A percentile compares a stretch with the other conserved stretches of the same genome.
Evolutionary conservation across 139 green algal genomes (phyloP).

Genomic region (Coelastrella sp.): DNA sequence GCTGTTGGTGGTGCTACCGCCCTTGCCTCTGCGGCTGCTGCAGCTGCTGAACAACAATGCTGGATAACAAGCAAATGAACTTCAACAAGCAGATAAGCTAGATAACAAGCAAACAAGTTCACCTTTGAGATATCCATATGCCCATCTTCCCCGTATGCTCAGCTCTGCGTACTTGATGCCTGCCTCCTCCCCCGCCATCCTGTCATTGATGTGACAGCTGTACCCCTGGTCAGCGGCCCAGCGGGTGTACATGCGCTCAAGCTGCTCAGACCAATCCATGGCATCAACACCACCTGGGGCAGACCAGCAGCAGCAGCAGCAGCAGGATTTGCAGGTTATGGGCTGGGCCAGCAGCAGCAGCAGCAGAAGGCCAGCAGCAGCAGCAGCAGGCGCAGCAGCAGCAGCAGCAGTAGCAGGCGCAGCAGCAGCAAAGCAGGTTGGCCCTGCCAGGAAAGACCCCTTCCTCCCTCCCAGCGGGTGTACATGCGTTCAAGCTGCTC

Average conservation of each 20-base stretch:
- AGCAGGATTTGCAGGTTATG: not conserved
- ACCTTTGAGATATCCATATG: slow-evolving; percentile 65
- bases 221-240: slow-evolving; percentile 79
- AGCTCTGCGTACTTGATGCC: slow-evolving; percentile 93
- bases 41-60: not conserved
- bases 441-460: too few relatives aligned
- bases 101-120: too few relatives aligned
- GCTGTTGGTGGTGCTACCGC: too few relatives aligned
- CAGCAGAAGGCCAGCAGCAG: too few relatives aligned
- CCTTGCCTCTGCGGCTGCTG: not conserved
- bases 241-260: slow-evolving; percentile 88
- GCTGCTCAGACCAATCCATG: slow-evolving; percentile 94
- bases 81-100: too few relatives aligned
- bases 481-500: slow-evolving; percentile 94
- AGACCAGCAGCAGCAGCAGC: not conserved
- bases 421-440: too few relatives aligned
- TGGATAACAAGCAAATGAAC: not conserved
- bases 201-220: slow-evolving; percentile 58
- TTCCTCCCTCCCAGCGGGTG: slow-evolving; percentile 72
- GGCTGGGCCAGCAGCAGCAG: not conserved
- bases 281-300: slow-evolving; percentile 85
- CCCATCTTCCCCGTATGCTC: slow-evolving; percentile 79
- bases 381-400: too few relatives aligned
- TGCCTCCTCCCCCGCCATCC: slow-evolving; percentile 81
- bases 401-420: too few relatives aligned